Evolutionary conservation across 257 asterid genomes (phyloP), one percentile per base, ranked within the genome.

Genomic region (Salvia rosmarinus): DNA sequence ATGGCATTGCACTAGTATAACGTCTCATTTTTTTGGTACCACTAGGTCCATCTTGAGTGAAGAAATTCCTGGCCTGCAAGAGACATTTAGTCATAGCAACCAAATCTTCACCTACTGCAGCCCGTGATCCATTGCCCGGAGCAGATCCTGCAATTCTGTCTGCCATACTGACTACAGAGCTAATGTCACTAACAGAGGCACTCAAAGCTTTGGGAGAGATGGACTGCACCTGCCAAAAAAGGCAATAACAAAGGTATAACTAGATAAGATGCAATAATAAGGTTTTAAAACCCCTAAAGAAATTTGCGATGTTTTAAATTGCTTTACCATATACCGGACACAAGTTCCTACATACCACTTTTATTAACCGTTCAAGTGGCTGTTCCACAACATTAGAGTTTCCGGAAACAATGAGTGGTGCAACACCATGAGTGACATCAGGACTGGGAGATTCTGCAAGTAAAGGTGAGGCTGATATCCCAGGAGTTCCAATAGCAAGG

Each of bases 71-170:
- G 39, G 97, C 97, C 80, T 88, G 97, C 67, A 90, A 77, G 60
- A 95, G 97, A 71, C 96, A 90, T 77, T 86, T 92, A 56, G 98
- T 90, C 98, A 92, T 87, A 54, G 97, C 97, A 81, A 89, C 98
- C 85, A 92, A 83, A 88, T 92, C 98, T 82, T 92, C 98, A 46
- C 98, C 97, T 8, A 88, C 96, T 55, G 98, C 96, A 77, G 98
- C 97, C 74, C 98, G 88, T 47, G 98, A 92, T 66, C 98, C 98
- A 86, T 92, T 92, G 40, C 97, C 98, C 9, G 98, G 98, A 62
- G 98, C 98, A 77, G 98, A 90, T 77, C 98, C 98, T 37, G 98
- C 96, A 49, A 92, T 88, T 84, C 97, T 88, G 83, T 92, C 98
- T 39, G 85, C 86, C 96, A 92, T 90, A 66, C 97, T 90, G 78